Conservation (phyloP, 2,329 filamentous ascomycete species). For the Periconia macrospinosa region DNA sequence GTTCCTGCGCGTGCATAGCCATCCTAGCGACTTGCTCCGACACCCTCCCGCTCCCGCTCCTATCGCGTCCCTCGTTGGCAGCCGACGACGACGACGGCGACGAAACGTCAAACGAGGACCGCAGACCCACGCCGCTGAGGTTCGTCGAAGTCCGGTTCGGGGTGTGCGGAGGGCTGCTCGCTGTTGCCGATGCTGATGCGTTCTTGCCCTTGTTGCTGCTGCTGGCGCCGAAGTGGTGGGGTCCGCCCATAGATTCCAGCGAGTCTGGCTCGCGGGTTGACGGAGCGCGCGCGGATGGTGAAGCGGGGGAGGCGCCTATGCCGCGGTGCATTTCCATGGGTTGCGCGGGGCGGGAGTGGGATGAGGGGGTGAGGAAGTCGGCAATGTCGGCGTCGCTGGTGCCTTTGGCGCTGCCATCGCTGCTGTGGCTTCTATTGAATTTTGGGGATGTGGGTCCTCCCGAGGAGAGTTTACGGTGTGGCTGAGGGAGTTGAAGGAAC, state of each 20-base stretch:
- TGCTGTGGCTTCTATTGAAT: constrained; percentile 10
- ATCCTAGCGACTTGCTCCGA: constrained; percentile 38
- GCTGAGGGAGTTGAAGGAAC: constrained; percentile 33
- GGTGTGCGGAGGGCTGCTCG: not conserved
- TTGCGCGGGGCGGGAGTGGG: not conserved
- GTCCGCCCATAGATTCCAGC: constrained; percentile 26
- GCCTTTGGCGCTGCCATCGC: constrained; percentile 23
- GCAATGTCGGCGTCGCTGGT: constrained; percentile 46
- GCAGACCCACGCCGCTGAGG: constrained; percentile 30
- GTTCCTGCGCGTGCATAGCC: not conserved
- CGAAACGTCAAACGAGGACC: constrained; percentile 35
- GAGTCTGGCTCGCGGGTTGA: constrained; percentile 30
- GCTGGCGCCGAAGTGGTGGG: not conserved
- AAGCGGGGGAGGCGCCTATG: constrained; percentile 29
- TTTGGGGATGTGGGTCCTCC: constrained; percentile 8
- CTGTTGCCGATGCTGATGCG: not conserved
- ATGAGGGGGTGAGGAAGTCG: constrained; percentile 33
- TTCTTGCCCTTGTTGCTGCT: not conserved
- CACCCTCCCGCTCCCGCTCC: constrained; percentile 30
- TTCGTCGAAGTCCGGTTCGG: constrained; percentile 5
- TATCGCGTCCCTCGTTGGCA: constrained; percentile 3
- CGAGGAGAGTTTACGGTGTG: constrained; percentile 18
- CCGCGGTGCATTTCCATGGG: constrained; percentile 44
- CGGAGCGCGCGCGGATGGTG: constrained; percentile 5
- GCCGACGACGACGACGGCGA: constrained; percentile 12